Percentiles rank a stretch among this genome's conserved stretches.
These are phyloP conservation scores for Sporobolomyces phaffii DNA, from an alignment of 768 basidiomycete species.

Conservation along the genomic window DNA sequence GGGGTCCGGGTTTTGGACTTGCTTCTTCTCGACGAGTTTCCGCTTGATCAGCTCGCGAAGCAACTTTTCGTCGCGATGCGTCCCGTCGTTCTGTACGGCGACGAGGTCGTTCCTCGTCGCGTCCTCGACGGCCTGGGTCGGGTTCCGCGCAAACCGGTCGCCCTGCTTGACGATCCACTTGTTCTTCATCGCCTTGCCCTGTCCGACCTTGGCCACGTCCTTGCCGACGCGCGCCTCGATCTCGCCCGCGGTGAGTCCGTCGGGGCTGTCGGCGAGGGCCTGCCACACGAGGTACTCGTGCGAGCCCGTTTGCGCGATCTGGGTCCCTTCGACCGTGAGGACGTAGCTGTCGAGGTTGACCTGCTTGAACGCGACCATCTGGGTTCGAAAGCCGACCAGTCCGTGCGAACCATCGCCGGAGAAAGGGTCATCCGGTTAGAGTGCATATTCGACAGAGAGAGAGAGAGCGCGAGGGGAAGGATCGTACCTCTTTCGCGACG, in stretches of 20 bases:
- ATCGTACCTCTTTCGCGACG: conserved; percentile 66
- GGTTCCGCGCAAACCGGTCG: conserved; percentile 71
- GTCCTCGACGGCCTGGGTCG: conserved; percentile 65
- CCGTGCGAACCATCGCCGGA: background rate
- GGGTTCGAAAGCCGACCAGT: background rate
- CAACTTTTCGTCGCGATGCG: conserved; percentile 69
- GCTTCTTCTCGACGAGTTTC: conserved; percentile 81
- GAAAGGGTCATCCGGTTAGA: background rate
- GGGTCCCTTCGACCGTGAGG: conserved; percentile 73
- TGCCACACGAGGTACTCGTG: conserved; percentile 94
- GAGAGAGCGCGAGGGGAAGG: background rate
- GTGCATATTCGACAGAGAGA: background rate
- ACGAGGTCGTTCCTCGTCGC: conserved; percentile 66
- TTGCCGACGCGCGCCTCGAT: conserved; percentile 59
- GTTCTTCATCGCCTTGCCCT: conserved; percentile 91
- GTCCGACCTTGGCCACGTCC: conserved; percentile 85
- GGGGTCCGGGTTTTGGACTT: too few relatives aligned
- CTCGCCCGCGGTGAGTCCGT: conserved; percentile 19
- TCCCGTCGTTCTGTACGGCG: conserved; percentile 65
- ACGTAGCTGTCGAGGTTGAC: conserved; percentile 69
- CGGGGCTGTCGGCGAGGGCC: conserved; percentile 55
- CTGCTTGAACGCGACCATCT: conserved; percentile 79
- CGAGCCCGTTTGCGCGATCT: conserved; percentile 73
- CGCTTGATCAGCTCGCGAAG: conserved; percentile 85
- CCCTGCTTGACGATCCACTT: conserved; percentile 94